Evolutionary conservation across 768 basidiomycete genomes (phyloP), one percentile per base, ranked within the genome.

Genomic region (Punctularia strigosozonata): DNA sequence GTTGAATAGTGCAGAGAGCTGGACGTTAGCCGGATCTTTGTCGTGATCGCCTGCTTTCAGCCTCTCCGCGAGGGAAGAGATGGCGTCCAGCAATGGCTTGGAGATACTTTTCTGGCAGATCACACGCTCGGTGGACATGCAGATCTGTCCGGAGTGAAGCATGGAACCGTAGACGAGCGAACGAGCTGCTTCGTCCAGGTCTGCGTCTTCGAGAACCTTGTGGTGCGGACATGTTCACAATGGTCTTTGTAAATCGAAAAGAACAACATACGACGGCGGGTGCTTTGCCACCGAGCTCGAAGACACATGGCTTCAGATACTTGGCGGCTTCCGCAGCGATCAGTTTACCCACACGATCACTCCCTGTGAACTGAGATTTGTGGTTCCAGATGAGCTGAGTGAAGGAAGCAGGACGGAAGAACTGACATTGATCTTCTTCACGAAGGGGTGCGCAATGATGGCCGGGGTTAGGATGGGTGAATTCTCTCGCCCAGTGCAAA

Each of bases 111-210:
- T n/a, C n/a, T n/a, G n/a, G n/a, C n/a, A n/a, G n/a, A n/a, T n/a
- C n/a, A n/a, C n/a, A n/a, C n/a, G n/a, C n/a, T 73, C 71, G 8
- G 71, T 69, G 1, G 71, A 69, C 68, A 75, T 71, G 54, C 74
- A 76, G 24, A 73, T 58, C 56, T 74, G 71, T 3, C 74, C 73
- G 14, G 69, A 70, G 47, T 65, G 57, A 0, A 60, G 33, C 50
- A 73, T 57, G 5, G 68, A 62, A 7, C 68, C 68, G n/a, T 43
- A 58, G 1, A 63, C 61, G 26, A 73, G 65, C 4, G 57, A 60
- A 35, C 69, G 69, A 0, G 77, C 68, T 0, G 77, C 76, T 26
- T 69, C 60, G 4, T 61, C 51, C 19, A 78, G 46, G 47, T 77
- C 62, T 0, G 77, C 77, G 36, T 73, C 69, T 24, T 68, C 50